Evolutionary conservation across 371 early-diverging fungal genomes (phyloP).

Genomic region (Coemansia sp.): DNA sequence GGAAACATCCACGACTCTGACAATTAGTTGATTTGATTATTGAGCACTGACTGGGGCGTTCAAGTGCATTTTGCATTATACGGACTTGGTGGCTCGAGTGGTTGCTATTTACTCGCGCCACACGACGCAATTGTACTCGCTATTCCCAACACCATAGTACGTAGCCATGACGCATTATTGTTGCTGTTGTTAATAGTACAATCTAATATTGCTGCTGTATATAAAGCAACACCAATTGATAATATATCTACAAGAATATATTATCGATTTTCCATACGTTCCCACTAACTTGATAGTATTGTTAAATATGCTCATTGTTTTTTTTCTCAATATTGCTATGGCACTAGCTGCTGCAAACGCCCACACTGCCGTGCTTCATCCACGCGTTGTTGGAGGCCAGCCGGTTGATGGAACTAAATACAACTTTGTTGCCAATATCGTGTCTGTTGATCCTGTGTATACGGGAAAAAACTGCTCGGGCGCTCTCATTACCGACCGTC

Average conservation of each 20-base stretch:
- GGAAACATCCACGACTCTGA: background rate
- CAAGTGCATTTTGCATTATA: background rate
- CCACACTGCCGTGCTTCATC: background rate
- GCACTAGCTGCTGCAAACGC: background rate
- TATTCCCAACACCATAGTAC: background rate
- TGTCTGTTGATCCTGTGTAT: slow-evolving; percentile 17
- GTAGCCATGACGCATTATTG: background rate
- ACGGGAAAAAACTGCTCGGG: slow-evolving; percentile 33
- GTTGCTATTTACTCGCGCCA: background rate
- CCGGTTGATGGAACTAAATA: background rate
- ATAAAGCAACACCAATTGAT: background rate
- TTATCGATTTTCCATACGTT: too few species aligned
- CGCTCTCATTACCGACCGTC: slow-evolving; percentile 13
- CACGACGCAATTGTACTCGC: background rate
- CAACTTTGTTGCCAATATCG: slow-evolving; percentile 27
- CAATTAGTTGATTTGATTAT: background rate
- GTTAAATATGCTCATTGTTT: background rate
- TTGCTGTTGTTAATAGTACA: background rate
- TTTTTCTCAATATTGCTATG: too few species aligned
- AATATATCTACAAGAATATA: too few species aligned
- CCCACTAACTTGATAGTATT: background rate
- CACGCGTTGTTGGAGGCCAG: slow-evolving; percentile 8
- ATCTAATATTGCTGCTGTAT: background rate
- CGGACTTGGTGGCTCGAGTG: background rate
- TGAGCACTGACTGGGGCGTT: background rate